Base-by-base conservation (phyloP, 2,329 filamentous ascomycete genomes). In the Trichoderma sp. region DNA sequence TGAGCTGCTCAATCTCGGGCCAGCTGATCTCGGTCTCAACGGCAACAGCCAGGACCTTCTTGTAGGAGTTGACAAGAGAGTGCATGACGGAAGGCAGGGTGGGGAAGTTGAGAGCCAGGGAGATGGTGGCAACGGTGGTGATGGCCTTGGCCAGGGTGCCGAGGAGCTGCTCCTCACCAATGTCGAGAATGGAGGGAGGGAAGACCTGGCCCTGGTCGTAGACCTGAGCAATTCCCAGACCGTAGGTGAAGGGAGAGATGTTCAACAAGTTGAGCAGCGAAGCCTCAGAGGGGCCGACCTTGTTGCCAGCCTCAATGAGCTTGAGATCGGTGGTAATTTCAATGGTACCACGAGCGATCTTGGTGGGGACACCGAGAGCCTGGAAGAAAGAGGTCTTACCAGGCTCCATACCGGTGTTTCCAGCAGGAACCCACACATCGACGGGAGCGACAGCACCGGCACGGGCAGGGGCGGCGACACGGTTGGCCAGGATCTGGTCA, bases 351-450 rank as follows among this genome's bases (percentile, higher is more conserved):
- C 96, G 96, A 83, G 96, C 96, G 87, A 99, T 99, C 94, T 99
- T 99, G 90, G 96, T 99, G 82, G 96, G 96, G 83, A 99, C 94
- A 93, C 95, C 95, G 85, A 99, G 96, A 80, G 96, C 96, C 91
- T 99, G 96, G 94, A 99, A 99, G 94, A 99, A 99, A 82, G 96
- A 98, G 81, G 96, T 99, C 92, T 99, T 99, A 85, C 96, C 96
- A 82, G 96, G 96, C 86, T 99, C 96, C 96, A 99, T 99, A 87
- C 96, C 96, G 80, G 96, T 99, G 92, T 99, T 99, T 85, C 96
- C 96, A 77, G 94, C 96, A 76, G 96, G 96, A 76, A 99, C 83
- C 87, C 86, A 99, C 82, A 99, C 96, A 84, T 99, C 96, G 80
- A 82, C 85, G 76, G 96, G 96, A 76, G 96, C 96, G 78, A 99